phyloP scores from a whole-genome alignment of 225 moss, liverwort and hornwort species.

The Pleurozium schreberi region DNA sequence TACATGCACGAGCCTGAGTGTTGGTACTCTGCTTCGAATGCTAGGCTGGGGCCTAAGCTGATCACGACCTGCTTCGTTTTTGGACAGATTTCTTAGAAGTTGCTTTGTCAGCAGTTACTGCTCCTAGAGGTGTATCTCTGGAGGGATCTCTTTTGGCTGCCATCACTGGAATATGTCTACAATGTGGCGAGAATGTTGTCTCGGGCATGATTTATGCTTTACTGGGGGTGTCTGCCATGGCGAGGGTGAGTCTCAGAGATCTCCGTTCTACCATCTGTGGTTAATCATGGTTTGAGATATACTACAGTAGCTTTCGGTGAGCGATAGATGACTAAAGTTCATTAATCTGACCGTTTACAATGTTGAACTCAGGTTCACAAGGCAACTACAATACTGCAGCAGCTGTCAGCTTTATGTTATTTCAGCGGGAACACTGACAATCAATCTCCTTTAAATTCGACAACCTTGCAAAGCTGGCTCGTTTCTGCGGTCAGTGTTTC shows the following conservation, averaged over 20 bases:
- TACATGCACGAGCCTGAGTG: background rate
- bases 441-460: conserved; percentile 53
- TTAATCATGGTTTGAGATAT: background rate
- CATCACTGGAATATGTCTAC: conserved; percentile 57
- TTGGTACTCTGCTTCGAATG: background rate
- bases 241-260: conserved; percentile 53
- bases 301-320: background rate
- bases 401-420: conserved; percentile 86
- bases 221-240: conserved; percentile 87
- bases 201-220: conserved; percentile 94
- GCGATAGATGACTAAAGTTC: background rate
- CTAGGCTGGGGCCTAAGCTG: background rate
- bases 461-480: conserved; percentile 80
- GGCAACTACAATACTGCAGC: conserved; percentile 72
- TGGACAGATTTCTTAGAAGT: conserved; percentile 73
- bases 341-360: background rate
- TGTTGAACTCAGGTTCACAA: conserved; percentile 61
- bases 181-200: conserved; percentile 78
- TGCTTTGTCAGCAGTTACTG: conserved; percentile 65
- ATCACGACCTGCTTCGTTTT: background rate
- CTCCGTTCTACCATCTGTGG: background rate
- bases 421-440: conserved; percentile 57
- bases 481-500: conserved; percentile 56
- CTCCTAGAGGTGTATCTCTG: conserved; percentile 33
- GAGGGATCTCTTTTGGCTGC: conserved; percentile 49